phyloP scores from a whole-genome alignment of 495 filamentous ascomycete species.

The Xylaria nigripes region DNA sequence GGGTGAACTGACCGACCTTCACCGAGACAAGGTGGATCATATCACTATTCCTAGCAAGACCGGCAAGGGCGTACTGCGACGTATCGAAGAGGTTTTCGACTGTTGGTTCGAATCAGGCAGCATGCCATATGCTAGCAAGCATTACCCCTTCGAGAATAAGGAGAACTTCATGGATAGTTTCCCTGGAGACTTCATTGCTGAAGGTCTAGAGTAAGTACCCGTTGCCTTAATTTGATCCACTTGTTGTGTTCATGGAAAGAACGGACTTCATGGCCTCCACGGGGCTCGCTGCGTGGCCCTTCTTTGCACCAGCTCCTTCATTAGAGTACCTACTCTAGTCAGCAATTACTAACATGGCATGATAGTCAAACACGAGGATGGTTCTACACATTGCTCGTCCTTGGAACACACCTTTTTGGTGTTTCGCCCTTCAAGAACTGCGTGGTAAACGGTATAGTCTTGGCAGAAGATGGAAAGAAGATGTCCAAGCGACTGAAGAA shows the following conservation, averaged over 20 bases:
- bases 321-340: not conserved
- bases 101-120: conserved; percentile 90
- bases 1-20: conserved; percentile 81
- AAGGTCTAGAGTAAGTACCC: conserved; percentile 77
- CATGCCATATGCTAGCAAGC: conserved; percentile 91
- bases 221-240: not conserved
- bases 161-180: conserved; percentile 73
- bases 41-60: conserved; percentile 92
- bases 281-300: too few species aligned
- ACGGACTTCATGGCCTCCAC: not conserved
- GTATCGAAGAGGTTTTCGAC: conserved; percentile 90
- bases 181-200: conserved; percentile 94
- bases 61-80: conserved; percentile 76
- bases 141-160: conserved; percentile 92
- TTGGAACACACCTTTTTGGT: conserved; percentile 87
- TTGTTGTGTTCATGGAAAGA: not conserved
- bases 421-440: conserved; percentile 91
- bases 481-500: conserved; percentile 99
- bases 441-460: conserved; percentile 92
- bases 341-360: conserved; percentile 5
- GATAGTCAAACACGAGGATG: conserved; percentile 54
- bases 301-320: too few species aligned
- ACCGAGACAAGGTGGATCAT: conserved; percentile 89
- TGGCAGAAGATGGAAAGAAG: conserved; percentile 96
- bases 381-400: conserved; percentile 91